Conservation (phyloP, 169 alveolate species). For the Plasmodium inui region DNA sequence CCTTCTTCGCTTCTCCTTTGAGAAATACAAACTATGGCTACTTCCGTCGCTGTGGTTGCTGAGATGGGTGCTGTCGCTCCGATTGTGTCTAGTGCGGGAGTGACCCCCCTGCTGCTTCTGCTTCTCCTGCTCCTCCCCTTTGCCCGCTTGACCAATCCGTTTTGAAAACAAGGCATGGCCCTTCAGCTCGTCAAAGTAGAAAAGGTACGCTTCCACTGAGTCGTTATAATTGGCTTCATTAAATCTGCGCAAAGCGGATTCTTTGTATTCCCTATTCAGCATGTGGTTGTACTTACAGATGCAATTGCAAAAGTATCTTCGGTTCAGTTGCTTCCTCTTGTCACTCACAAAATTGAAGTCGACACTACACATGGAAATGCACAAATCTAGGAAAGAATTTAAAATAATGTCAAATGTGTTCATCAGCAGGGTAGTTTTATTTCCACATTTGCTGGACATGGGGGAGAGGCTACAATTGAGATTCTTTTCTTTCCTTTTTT, state of each 20-base stretch:
- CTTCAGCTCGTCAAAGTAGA: slow-evolving; percentile 38
- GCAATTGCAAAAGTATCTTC: neutral
- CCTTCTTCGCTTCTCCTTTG: slow-evolving; percentile 18
- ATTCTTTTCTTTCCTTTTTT: neutral
- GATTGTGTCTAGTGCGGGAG: neutral
- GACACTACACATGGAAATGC: slow-evolving; percentile 58
- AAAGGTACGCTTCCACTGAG: slow-evolving; percentile 15
- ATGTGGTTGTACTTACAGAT: slow-evolving; percentile 22
- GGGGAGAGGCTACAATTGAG: neutral
- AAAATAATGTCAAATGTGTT: slow-evolving; percentile 52
- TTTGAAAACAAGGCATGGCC: neutral
- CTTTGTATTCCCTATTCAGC: slow-evolving; percentile 2
- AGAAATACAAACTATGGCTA: neutral
- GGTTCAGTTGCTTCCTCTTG: slow-evolving; percentile 3
- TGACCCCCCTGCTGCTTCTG: neutral
- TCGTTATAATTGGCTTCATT: slow-evolving; percentile 15
- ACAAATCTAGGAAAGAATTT: slow-evolving; percentile 47
- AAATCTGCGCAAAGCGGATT: neutral
- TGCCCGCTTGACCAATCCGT: neutral
- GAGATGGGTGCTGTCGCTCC: neutral
- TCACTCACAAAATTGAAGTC: slow-evolving; percentile 17
- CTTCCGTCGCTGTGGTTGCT: neutral
- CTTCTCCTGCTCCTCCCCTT: neutral
- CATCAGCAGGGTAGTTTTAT: neutral
- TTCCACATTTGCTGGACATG: neutral